phyloP scores from a whole-genome alignment of 2,329 filamentous ascomycete species.

The Thielaviopsis cerberus region DNA sequence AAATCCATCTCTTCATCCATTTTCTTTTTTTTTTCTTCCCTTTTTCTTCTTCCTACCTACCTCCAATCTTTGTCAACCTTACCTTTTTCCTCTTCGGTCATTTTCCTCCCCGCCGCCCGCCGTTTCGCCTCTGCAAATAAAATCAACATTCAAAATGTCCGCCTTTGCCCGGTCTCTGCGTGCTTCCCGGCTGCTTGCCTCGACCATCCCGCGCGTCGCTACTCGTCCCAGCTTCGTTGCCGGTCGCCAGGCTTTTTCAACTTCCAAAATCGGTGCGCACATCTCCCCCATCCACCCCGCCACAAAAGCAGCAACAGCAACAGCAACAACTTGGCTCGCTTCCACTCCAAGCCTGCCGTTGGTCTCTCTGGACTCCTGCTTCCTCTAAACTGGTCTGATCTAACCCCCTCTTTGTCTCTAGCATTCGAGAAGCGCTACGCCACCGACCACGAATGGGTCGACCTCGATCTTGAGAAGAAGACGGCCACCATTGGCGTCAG shows the following conservation, averaged over 20 bases:
- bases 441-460: conserved; percentile 96
- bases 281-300: neutral
- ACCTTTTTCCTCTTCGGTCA: neutral
- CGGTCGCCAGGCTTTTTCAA: conserved; percentile 25
- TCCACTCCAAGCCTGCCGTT: neutral
- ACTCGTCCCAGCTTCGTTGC: conserved; percentile 24
- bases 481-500: conserved; percentile 73
- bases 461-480: conserved; percentile 65
- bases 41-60: neutral
- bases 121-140: neutral
- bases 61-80: neutral
- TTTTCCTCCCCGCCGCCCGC: neutral
- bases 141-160: conserved; percentile 28
- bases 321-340: neutral
- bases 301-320: no score
- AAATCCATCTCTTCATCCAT: neutral
- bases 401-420: conserved; percentile 17
- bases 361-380: conserved; percentile 2
- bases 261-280: conserved; percentile 21
- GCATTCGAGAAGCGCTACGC: conserved; percentile 69
- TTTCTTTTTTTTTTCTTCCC: conserved; percentile 3
- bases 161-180: conserved; percentile 40
- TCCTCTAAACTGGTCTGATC: conserved; percentile 4
- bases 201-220: conserved; percentile 23
- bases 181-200: conserved; percentile 22